Conservation (phyloP, 768 basidiomycete genomes). For the Collybia mongolica region DNA sequence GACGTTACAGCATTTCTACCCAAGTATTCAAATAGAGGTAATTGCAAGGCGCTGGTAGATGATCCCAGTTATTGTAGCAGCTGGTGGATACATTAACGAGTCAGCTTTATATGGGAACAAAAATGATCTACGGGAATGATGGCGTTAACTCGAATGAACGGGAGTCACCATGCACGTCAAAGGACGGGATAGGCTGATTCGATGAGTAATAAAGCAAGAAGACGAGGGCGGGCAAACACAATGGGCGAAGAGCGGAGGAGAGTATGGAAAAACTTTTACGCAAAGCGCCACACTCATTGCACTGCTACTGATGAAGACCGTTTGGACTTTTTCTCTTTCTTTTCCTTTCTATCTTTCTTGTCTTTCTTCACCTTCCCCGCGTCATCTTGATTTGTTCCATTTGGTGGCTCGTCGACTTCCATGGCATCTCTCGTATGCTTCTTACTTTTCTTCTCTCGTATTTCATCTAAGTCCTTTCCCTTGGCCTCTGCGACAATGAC, state of each 20-base stretch:
- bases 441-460: slow-evolving; percentile 14
- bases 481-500: neutral
- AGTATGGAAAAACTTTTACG: neutral
- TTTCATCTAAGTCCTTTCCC: slow-evolving; percentile 6
- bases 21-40: no score
- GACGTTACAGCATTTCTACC: no score
- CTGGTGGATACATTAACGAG: no score
- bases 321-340: slow-evolving; percentile 18
- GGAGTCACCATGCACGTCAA: no score
- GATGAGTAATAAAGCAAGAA: neutral
- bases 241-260: neutral
- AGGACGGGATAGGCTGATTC: no score
- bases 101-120: no score
- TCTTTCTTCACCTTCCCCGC: slow-evolving; percentile 30
- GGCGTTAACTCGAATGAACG: no score
- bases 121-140: no score
- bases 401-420: slow-evolving; percentile 14
- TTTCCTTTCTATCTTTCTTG: slow-evolving; percentile 25
- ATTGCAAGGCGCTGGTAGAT: no score
- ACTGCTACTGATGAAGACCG: slow-evolving; percentile 13
- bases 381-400: slow-evolving; percentile 13
- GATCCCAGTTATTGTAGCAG: no score
- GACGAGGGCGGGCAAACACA: neutral
- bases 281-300: slow-evolving; percentile 6
- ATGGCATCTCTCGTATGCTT: slow-evolving; percentile 7